Conservation (phyloP, 768 basidiomycete genomes). For the Panaeolus papilionaceus region DNA sequence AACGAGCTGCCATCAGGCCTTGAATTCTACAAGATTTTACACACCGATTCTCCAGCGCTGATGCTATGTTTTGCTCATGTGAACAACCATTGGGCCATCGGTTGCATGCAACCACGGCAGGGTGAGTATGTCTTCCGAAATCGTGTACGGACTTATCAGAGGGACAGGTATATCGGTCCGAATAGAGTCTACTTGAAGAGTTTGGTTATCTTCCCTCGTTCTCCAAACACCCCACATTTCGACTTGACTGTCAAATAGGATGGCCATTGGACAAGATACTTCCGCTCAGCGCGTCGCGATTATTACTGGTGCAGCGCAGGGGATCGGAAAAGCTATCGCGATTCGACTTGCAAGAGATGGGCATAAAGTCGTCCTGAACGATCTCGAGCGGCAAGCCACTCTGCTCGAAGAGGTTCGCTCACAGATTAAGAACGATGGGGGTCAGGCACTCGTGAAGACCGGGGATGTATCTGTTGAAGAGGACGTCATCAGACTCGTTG, state of each 20-base stretch:
- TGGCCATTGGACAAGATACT: conserved; percentile 2
- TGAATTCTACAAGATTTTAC: too few species aligned
- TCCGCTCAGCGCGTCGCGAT: conserved; percentile 30
- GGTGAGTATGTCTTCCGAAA: background rate
- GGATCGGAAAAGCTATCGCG: conserved; percentile 56
- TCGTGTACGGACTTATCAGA: background rate
- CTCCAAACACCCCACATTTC: background rate
- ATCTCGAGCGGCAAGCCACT: conserved; percentile 37
- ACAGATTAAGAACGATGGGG: conserved; percentile 38
- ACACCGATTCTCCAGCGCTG: too few species aligned
- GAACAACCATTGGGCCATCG: background rate
- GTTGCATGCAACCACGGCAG: background rate
- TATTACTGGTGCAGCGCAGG: conserved; percentile 45
- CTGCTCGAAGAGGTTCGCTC: conserved; percentile 34
- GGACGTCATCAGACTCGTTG: conserved; percentile 49
- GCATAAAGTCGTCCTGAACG: conserved; percentile 52
- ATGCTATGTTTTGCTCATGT: background rate
- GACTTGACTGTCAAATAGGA: background rate
- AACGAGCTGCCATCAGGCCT: too few species aligned
- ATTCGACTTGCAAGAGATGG: conserved; percentile 55
- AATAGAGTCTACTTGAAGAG: background rate
- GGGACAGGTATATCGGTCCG: background rate
- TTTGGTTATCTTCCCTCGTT: background rate
- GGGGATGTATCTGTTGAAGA: conserved; percentile 50
- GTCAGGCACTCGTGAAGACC: conserved; percentile 24